Percentiles rank a stretch among this genome's conserved stretches.
phyloP scores from a whole-genome alignment of 768 basidiomycete genomes.

The Serendipita vermifera region DNA sequence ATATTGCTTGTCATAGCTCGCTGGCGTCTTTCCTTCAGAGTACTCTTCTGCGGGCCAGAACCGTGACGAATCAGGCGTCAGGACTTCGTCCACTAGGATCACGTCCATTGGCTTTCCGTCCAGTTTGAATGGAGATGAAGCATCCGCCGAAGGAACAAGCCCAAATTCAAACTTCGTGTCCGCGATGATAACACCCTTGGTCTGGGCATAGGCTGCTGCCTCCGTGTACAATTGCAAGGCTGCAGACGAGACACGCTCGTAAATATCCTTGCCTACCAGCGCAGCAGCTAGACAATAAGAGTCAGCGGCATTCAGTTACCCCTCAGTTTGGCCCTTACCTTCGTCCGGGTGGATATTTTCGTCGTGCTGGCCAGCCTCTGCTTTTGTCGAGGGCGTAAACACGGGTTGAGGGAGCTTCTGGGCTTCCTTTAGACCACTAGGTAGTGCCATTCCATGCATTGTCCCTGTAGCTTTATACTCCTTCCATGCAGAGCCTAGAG shows the following conservation, averaged over 20 bases:
- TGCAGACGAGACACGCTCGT: conserved; percentile 40
- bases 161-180: conserved; percentile 99
- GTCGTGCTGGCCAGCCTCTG: conserved; percentile 85
- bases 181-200: conserved; percentile 79
- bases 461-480: conserved; percentile 85
- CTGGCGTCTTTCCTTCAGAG: conserved; percentile 57
- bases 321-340: conserved; percentile 31
- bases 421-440: conserved; percentile 69
- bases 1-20: conserved; percentile 96
- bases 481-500: conserved; percentile 81
- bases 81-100: conserved; percentile 88
- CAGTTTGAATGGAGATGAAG: not conserved
- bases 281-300: conserved; percentile 37
- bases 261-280: conserved; percentile 55
- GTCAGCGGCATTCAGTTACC: not conserved
- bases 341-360: conserved; percentile 85
- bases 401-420: conserved; percentile 68
- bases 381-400: conserved; percentile 96
- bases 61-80: conserved; percentile 93
- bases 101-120: conserved; percentile 31
- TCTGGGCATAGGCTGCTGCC: conserved; percentile 60
- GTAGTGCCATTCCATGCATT: conserved; percentile 72
- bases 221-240: conserved; percentile 56
- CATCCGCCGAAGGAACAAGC: conserved; percentile 34
- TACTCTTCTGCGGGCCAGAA: conserved; percentile 85